Base-by-base conservation (phyloP, 139 green algal species). In the Desmodesmus armatus region DNA sequence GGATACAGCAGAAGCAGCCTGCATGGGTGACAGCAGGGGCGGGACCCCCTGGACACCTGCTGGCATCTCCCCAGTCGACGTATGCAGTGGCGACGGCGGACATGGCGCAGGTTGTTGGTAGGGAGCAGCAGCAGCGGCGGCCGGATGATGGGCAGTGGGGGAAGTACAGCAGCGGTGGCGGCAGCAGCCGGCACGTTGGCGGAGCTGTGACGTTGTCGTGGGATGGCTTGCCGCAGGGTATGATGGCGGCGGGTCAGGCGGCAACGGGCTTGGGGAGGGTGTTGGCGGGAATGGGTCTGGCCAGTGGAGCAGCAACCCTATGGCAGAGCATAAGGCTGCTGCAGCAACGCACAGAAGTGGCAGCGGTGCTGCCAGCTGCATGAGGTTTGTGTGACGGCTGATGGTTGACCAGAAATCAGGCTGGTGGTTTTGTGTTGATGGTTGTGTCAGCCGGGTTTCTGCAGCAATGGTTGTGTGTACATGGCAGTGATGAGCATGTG, bases 141-240 rank as follows among this genome's bases (percentile, higher is more conserved):
- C 39, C 11, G 17, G 5, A 29, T 29, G 60, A 17, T 17, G 15
- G 60, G 60, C 27, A 33, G 5, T 17, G 33, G 69, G 29, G 40
- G 73, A 43, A 43, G 47, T 25, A 21, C 3, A 63, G 73, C 47
- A 37, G 77, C 23, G 25, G 60, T 17, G 25, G 77, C 51, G 23
- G 21, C 74, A 31, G 74, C 49, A 35, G 51, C 35, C 60, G 37
- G 25, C 41, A 77, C n/a, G 37, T 33, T 77, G 69, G 40, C 3
- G 37, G 5, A 39, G 69, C 60, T 69, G 60, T 7, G 23, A 27
- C 37, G 31, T n/a, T 69, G 39, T 80, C 73, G 23, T 80, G 73
- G 73, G 35, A 80, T 80, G 73, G 73, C 9, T 41, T 80, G 73
- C 73, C 73, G n/a, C n/a, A n/a, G n/a, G n/a, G n/a, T n/a, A n/a